Conservation (phyloP, 2,329 filamentous ascomycete genomes). For the Exophiala mesophila region DNA sequence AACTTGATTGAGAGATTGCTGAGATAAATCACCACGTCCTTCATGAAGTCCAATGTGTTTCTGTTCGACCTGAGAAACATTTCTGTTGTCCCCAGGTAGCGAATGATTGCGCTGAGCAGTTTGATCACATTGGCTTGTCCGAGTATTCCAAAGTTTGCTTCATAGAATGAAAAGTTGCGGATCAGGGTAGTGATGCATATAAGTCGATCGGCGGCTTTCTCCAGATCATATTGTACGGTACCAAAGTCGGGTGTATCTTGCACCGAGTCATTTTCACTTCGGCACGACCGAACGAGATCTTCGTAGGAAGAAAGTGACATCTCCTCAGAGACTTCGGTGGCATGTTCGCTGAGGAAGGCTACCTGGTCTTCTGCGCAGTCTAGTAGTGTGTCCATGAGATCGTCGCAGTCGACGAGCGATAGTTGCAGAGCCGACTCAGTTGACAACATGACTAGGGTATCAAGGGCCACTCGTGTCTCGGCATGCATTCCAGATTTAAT, state of each 20-base stretch:
- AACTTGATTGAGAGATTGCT: constrained; percentile 82
- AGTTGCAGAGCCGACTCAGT: constrained; percentile 60
- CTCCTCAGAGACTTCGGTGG: constrained; percentile 79
- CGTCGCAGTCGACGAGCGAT: constrained; percentile 71
- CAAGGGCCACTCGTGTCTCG: constrained; percentile 84
- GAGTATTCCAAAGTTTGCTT: constrained; percentile 69
- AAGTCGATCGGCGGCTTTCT: constrained; percentile 78
- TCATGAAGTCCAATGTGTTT: constrained; percentile 95
- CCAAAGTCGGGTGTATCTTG: constrained; percentile 71
- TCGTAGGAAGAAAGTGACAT: constrained; percentile 82
- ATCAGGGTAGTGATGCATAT: constrained; percentile 89
- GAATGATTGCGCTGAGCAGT: constrained; percentile 76
- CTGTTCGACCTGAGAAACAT: constrained; percentile 75
- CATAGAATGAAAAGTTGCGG: constrained; percentile 84
- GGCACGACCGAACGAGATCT: constrained; percentile 75
- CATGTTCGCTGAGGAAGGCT: constrained; percentile 76
- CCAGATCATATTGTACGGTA: constrained; percentile 71
- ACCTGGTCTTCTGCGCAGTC: constrained; percentile 89
- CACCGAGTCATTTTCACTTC: constrained; percentile 65
- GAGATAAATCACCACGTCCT: constrained; percentile 81
- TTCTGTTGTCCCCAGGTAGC: constrained; percentile 82
- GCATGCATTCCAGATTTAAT: constrained; percentile 83
- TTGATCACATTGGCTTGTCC: constrained; percentile 74
- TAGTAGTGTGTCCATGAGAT: constrained; percentile 78
- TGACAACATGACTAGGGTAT: constrained; percentile 71